These are phyloP conservation scores for Annulohypoxylon nitens DNA, from an alignment of 495 filamentous ascomycete species.

Conservation along the genomic window DNA sequence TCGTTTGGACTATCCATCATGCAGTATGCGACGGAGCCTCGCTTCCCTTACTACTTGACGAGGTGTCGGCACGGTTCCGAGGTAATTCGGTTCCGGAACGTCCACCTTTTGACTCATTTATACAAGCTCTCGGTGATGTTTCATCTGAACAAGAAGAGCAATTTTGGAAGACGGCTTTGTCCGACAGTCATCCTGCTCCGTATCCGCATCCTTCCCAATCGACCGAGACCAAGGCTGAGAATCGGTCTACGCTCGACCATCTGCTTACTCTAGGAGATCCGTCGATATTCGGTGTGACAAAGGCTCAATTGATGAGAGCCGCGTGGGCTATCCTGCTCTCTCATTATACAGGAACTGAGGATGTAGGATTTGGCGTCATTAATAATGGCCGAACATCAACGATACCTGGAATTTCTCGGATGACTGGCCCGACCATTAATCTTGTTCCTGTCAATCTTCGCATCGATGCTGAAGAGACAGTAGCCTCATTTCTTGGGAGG, in stretches of 20 bases:
- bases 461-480: neutral
- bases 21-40: neutral
- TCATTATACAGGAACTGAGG: neutral
- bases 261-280: neutral
- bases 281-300: neutral
- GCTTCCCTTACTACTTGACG: neutral
- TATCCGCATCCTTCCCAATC: neutral
- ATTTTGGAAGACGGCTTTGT: neutral
- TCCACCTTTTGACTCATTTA: neutral
- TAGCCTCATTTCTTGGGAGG: neutral
- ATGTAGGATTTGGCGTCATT: neutral
- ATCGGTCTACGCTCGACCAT: neutral
- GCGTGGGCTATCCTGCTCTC: neutral
- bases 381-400: neutral
- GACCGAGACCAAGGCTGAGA: neutral
- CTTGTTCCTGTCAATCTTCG: neutral
- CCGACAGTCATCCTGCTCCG: constrained; percentile 1
- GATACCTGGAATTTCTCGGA: neutral
- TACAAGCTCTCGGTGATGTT: neutral
- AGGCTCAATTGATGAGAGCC: neutral
- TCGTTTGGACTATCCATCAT: neutral
- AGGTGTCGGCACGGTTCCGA: neutral
- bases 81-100: neutral
- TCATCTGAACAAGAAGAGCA: neutral
- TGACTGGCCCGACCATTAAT: neutral